Percentiles rank a stretch among this genome's conserved stretches.
Evolutionary conservation across 2,329 filamentous ascomycete species (phyloP).

Genomic region (Diaporthe sp.): DNA sequence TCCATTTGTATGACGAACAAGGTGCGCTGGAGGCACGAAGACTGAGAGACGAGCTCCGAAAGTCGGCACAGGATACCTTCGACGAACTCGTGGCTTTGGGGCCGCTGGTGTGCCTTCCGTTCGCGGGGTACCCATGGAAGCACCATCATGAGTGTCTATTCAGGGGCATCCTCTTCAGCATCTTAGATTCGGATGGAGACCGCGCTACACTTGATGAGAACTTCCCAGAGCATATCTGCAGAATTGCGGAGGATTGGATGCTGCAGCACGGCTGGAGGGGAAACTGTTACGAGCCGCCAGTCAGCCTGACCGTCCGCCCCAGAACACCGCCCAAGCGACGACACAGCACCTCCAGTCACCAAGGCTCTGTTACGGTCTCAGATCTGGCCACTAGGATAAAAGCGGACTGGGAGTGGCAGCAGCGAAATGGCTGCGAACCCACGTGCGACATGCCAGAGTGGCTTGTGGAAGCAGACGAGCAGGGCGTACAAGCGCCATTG

Average conservation of each 20-base stretch:
- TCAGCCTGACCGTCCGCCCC: not conserved
- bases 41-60: not conserved
- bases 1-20: not conserved
- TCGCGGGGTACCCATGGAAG: not conserved
- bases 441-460: too few relatives aligned
- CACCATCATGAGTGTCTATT: not conserved
- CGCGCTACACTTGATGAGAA: accelerated
- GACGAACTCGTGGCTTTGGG: not conserved
- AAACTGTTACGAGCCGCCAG: not conserved
- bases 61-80: not conserved
- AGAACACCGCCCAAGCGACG: not conserved
- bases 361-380: not conserved
- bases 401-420: not conserved
- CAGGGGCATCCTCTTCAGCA: not conserved
- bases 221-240: not conserved
- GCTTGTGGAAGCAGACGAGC: too few relatives aligned
- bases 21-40: not conserved
- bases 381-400: not conserved
- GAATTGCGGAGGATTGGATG: not conserved
- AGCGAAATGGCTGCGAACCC: not conserved
- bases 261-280: not conserved
- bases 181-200: not conserved
- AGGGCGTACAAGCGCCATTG: too few relatives aligned
- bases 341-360: not conserved
- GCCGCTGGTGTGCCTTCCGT: not conserved